phyloP scores from a whole-genome alignment of 352 stramenopile genomes.

The Phytopythium montanum region DNA sequence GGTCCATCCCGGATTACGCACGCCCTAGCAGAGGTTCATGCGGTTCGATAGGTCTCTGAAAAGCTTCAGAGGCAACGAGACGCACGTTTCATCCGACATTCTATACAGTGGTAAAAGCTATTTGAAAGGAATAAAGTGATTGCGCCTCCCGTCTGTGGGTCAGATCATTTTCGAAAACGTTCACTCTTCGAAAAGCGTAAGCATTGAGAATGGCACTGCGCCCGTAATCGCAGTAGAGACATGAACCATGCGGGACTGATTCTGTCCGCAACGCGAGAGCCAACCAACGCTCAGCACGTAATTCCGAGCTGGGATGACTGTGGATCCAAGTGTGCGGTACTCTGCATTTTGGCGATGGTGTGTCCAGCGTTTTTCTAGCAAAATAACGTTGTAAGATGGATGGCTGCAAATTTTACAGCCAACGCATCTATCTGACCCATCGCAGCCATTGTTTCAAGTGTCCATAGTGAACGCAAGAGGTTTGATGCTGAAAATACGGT shows the following conservation, averaged over 20 bases:
- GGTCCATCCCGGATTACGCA: slow-evolving; percentile 3
- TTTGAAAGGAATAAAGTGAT: neutral
- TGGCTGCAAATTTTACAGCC: neutral
- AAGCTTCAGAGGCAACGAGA: too few species aligned
- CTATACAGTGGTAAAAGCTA: neutral
- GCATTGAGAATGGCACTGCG: too few species aligned
- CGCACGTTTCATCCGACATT: too few species aligned
- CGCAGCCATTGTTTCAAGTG: neutral
- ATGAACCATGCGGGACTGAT: neutral
- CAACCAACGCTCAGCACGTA: slow-evolving; percentile 1
- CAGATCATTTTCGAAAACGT: neutral
- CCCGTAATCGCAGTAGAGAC: too few species aligned
- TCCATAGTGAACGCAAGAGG: neutral
- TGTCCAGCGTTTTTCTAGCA: neutral
- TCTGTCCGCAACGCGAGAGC: neutral
- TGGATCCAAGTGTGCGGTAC: neutral
- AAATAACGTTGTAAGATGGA: too few species aligned
- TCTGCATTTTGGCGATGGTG: neutral
- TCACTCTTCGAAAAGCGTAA: neutral
- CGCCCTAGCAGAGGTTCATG: neutral
- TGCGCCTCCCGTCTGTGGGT: neutral
- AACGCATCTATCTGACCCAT: neutral
- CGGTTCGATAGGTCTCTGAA: neutral
- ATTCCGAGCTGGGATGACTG: neutral
- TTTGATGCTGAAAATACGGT: neutral